Conservation (phyloP, 2,329 filamentous ascomycete genomes). For the Helotiales sp. region DNA sequence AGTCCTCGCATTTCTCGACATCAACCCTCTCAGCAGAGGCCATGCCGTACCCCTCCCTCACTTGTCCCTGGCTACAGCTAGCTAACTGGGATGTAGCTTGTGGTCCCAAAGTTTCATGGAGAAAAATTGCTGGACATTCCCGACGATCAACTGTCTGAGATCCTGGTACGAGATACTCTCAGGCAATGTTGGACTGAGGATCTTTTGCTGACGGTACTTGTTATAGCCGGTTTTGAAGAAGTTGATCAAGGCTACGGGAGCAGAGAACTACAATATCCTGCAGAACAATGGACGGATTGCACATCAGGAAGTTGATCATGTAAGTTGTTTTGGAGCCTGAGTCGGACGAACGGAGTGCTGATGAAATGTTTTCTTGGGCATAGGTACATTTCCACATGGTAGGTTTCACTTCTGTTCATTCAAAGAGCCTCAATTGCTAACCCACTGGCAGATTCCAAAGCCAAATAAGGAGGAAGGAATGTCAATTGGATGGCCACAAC, state of each 20-base stretch:
- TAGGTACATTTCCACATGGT: conserved; percentile 95
- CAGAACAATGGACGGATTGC: conserved; percentile 95
- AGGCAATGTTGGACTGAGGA: background rate
- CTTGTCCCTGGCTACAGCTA: background rate
- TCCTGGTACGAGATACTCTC: conserved; percentile 63
- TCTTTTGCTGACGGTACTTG: conserved; percentile 14
- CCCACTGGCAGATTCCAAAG: conserved; percentile 81
- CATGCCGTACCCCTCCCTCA: conserved; percentile 70
- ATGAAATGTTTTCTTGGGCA: background rate
- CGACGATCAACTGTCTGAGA: conserved; percentile 81
- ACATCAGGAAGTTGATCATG: conserved; percentile 92
- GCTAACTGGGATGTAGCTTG: conserved; percentile 59
- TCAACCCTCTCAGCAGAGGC: conserved; percentile 84
- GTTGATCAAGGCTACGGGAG: conserved; percentile 76
- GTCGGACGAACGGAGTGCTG: conserved; percentile 1
- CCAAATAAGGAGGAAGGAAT: conserved; percentile 83
- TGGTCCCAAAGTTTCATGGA: conserved; percentile 95
- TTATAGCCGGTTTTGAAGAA: conserved; percentile 80
- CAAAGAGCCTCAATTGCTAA: conserved; percentile 16
- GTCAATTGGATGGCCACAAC: conserved; percentile 77
- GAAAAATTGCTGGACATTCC: conserved; percentile 91
- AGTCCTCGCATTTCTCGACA: conserved; percentile 94
- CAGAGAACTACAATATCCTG: conserved; percentile 86
- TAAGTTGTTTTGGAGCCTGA: conserved; percentile 50
- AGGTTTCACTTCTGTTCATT: conserved; percentile 40